Base-by-base conservation (phyloP, 1,139 yeast genomes). In the Ogataea hybrid region DNA sequence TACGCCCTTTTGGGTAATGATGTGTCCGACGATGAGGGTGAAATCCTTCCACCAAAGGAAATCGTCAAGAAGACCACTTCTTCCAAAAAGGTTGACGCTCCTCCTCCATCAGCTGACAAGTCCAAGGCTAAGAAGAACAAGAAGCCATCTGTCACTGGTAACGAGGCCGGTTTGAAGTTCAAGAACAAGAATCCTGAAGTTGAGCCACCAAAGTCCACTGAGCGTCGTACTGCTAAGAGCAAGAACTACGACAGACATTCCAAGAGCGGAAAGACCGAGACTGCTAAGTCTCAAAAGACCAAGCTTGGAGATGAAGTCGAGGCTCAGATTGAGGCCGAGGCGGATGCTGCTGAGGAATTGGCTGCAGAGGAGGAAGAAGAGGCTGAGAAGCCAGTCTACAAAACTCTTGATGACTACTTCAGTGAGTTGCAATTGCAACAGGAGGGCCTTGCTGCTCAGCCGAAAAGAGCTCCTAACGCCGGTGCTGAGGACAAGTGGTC, bases 111-210 rank as follows among this genome's bases (percentile, higher is more conserved):
- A 54, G 89, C 90, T 53, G 85, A 83, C 73, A 83, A 84, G 64
- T 69, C 90, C 58, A 82, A 76, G 71, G 90, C 95, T 58, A 84
- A 75, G 73, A 84, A 86, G 70, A 75, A 74, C 64, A 73, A 82
- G 63, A 76, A 76, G 67, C 70, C 81, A 47, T 69, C 83, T 57
- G 47, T 46, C 9, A 47, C 58, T 25, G 96, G 95, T 67, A 90
- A 88, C 75, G 96, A 89, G 64, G 96, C 88, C 61, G 96, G 95
- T 52, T 71, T 82, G 68, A 84, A 77, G 71, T 80, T 74, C 78
- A 82, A 79, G 75, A 62, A 68, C 63, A 79, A 81, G 74, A 90
- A 90, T 90, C 73, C 69, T 53, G 55, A 75, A 47, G 77, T 77
- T 54, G 72, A 79, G 52, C 83, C 75, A 49, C 81, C 87, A 64